phyloP scores from a whole-genome alignment of 768 basidiomycete genomes.

The Lactifluus subvellereus region DNA sequence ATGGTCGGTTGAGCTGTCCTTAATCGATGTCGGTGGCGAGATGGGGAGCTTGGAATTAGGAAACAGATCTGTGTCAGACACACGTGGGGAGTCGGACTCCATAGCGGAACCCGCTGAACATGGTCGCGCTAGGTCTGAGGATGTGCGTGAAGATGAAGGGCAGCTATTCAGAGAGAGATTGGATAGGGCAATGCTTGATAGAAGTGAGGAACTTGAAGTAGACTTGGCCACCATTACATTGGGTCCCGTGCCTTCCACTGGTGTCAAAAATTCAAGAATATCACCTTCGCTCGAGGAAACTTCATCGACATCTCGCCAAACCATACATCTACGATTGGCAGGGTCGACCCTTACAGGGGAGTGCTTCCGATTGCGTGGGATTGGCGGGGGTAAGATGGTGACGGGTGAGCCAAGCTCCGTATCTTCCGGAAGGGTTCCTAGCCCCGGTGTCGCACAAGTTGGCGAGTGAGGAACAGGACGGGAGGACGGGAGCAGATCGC shows the following conservation, averaged over 20 bases:
- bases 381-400: slow-evolving; percentile 12
- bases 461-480: slow-evolving; percentile 19
- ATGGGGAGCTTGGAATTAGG: neutral
- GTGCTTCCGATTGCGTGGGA: slow-evolving; percentile 27
- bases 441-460: slow-evolving; percentile 20
- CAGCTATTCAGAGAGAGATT: slow-evolving; percentile 26
- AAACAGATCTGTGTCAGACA: neutral
- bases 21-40: neutral
- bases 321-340: slow-evolving; percentile 27
- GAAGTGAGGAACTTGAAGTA: slow-evolving; percentile 23
- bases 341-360: slow-evolving; percentile 25
- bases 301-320: slow-evolving; percentile 23
- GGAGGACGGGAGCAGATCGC: slow-evolving; percentile 15
- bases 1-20: neutral
- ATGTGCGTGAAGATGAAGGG: slow-evolving; percentile 28
- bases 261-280: slow-evolving; percentile 3
- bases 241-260: slow-evolving; percentile 1
- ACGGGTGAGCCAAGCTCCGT: slow-evolving; percentile 34
- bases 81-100: slow-evolving; percentile 22
- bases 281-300: slow-evolving; percentile 10
- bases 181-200: slow-evolving; percentile 25
- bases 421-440: slow-evolving; percentile 51
- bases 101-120: slow-evolving; percentile 18
- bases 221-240: neutral
- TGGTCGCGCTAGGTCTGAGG: slow-evolving; percentile 21